phyloP scores from a whole-genome alignment of 805 yeast species.

The Candida pseudofarinosa region DNA sequence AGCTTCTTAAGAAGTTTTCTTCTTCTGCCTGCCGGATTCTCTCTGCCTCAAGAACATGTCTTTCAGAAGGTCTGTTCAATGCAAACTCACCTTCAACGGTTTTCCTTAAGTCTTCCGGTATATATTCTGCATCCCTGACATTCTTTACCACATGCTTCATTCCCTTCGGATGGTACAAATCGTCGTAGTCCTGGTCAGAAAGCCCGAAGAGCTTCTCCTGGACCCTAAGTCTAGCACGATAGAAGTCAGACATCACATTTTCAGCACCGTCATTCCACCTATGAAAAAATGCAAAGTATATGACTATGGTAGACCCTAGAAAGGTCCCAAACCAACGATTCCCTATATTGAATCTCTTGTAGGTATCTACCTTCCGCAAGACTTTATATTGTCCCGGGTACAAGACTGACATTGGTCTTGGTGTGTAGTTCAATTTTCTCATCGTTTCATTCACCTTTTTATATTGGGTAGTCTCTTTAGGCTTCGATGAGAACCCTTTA shows the following conservation, averaged over 20 bases:
- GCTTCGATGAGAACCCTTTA: constrained; percentile 51
- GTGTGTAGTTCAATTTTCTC: constrained; percentile 69
- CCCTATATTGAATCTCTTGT: constrained; percentile 54
- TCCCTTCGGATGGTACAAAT: constrained; percentile 47
- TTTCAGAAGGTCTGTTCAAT: constrained; percentile 63
- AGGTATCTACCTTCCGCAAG: constrained; percentile 53
- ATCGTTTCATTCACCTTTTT: constrained; percentile 68
- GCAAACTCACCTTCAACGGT: constrained; percentile 47
- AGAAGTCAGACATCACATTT: constrained; percentile 65
- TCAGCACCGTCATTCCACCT: constrained; percentile 85
- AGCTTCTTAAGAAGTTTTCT: constrained; percentile 38
- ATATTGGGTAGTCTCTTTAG: constrained; percentile 63
- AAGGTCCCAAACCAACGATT: constrained; percentile 53
- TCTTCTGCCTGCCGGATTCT: constrained; percentile 65
- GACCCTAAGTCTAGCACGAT: constrained; percentile 54
- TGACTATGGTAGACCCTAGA: constrained; percentile 44
- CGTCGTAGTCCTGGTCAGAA: constrained; percentile 57
- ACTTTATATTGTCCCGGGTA: constrained; percentile 81
- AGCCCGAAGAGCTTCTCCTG: constrained; percentile 57
- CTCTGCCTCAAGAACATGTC: constrained; percentile 74
- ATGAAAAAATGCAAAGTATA: constrained; percentile 66
- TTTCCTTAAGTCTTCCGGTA: constrained; percentile 37
- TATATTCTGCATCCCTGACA: constrained; percentile 41
- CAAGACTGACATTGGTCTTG: constrained; percentile 67
- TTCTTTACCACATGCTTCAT: constrained; percentile 37